Percentiles rank a stretch among this genome's conserved stretches.
Conservation (phyloP, 345 rosid genomes). For the Limnanthes douglasii region DNA sequence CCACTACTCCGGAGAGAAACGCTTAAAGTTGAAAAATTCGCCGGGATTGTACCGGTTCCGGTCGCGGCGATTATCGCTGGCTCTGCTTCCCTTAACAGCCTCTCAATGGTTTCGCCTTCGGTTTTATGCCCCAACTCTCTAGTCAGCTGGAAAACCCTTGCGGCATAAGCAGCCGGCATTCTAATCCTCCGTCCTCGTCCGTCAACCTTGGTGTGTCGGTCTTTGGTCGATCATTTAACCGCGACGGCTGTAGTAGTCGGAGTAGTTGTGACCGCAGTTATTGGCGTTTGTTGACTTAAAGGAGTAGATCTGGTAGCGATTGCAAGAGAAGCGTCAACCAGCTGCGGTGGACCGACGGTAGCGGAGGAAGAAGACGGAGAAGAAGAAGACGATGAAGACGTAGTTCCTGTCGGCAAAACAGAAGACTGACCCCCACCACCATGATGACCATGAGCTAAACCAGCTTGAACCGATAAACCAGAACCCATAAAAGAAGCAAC, state of each 20-base stretch:
- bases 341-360: constrained; percentile 15
- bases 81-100: constrained; percentile 68
- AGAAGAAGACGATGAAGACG: no score
- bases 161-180: constrained; percentile 78
- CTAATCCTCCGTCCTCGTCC: constrained; percentile 69
- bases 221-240: constrained; percentile 54
- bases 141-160: constrained; percentile 70
- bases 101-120: constrained; percentile 65
- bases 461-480: no score
- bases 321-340: constrained; percentile 51
- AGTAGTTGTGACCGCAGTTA: constrained; percentile 7
- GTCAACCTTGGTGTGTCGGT: constrained; percentile 62
- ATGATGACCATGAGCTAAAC: no score
- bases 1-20: constrained; percentile 56
- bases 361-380: no score
- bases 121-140: constrained; percentile 69
- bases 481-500: no score
- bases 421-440: no score
- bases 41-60: constrained; percentile 67
- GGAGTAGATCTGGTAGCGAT: constrained; percentile 63
- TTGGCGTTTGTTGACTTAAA: constrained; percentile 9
- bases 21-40: constrained; percentile 49
- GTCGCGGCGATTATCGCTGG: constrained; percentile 61
- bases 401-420: no score
- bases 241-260: constrained; percentile 9